phyloP scores from a whole-genome alignment of 805 yeast species.

The Nakazawaea anatomiae region DNA sequence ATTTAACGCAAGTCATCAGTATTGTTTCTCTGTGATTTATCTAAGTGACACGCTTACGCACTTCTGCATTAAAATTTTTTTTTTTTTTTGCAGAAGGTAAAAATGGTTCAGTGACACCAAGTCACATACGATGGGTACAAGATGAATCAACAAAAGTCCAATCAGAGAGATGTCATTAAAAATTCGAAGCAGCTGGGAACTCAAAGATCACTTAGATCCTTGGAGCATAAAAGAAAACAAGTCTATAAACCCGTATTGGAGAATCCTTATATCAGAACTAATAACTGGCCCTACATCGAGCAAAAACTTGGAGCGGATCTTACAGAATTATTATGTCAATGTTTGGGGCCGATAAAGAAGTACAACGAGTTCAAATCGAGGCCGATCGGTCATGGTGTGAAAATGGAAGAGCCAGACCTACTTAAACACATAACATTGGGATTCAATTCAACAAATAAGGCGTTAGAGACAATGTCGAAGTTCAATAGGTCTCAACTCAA shows the following conservation, averaged over 20 bases:
- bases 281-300: constrained; percentile 33
- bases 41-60: neutral
- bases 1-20: neutral
- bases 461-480: constrained; percentile 38
- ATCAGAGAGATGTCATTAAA: neutral
- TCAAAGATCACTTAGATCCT: constrained; percentile 36
- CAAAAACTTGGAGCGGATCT: constrained; percentile 25
- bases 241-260: constrained; percentile 62
- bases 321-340: constrained; percentile 21
- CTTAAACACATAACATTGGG: constrained; percentile 32
- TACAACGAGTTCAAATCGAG: constrained; percentile 15
- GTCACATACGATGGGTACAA: neutral
- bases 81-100: neutral
- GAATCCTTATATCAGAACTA: constrained; percentile 49
- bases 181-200: neutral
- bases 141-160: neutral
- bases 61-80: neutral
- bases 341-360: constrained; percentile 21
- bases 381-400: neutral
- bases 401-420: constrained; percentile 22
- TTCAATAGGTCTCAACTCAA: constrained; percentile 12
- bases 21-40: neutral
- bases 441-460: constrained; percentile 49
- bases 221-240: constrained; percentile 46
- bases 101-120: neutral